Conservation (phyloP, 176 grass and related monocot genomes). For the Oropetium thomaeum region DNA sequence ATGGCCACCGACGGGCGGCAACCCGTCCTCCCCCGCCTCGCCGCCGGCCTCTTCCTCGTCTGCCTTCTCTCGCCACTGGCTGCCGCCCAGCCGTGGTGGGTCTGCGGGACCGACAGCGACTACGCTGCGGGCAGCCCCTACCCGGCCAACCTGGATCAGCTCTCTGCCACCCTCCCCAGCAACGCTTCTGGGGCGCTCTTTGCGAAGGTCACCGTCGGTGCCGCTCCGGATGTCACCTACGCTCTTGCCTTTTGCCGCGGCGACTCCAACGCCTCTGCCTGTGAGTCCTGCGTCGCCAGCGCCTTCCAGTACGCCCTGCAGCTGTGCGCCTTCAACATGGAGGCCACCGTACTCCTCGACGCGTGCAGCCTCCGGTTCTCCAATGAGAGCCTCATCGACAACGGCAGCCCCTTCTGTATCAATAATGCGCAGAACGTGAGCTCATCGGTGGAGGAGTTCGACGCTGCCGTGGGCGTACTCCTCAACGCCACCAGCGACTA, state of each 20-base stretch:
- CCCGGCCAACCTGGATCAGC: conserved; percentile 36
- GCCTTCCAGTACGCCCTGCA: conserved; percentile 8
- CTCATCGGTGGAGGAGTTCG: conserved; percentile 16
- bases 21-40: background rate
- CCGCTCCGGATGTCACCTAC: conserved; percentile 18
- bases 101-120: background rate
- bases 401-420: background rate
- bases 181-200: conserved; percentile 23
- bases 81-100: background rate
- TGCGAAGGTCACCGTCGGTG: background rate
- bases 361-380: conserved; percentile 34
- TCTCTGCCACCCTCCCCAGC: conserved; percentile 36
- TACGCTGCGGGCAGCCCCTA: conserved; percentile 22
- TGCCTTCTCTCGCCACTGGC: background rate
- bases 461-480: conserved; percentile 16
- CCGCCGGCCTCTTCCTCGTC: background rate
- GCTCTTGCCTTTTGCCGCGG: conserved; percentile 46
- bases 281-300: conserved; percentile 26
- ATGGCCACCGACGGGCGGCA: background rate
- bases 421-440: background rate
- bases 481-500: conserved; percentile 24
- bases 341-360: conserved; percentile 20
- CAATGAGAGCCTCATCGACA: conserved; percentile 16
- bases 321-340: conserved; percentile 4
- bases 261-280: conserved; percentile 27